Evolutionary conservation across 257 asterid genomes (phyloP), one percentile per base, ranked within the genome.

Genomic region (Forsythia viridissima): DNA sequence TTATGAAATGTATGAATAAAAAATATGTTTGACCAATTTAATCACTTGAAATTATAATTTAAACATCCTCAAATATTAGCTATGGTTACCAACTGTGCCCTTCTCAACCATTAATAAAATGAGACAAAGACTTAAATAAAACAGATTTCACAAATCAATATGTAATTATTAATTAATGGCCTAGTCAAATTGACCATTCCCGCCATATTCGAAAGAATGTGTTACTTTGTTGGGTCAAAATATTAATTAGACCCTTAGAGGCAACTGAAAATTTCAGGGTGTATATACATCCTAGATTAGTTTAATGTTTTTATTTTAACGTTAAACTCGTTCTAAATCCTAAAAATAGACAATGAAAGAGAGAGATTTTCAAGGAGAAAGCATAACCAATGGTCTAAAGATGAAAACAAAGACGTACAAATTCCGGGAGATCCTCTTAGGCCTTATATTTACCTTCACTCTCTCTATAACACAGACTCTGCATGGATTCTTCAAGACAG

Each of bases 401-500:
- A 24, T 69, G 37, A 34, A 74, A 70, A 2, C n/a, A 16, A 5
- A 24, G 40, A 11, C 63, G 37, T 16, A 70, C 43, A 16, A 75
- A 61, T 18, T 43, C 86, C 89, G 83, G 74, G 44, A 79, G 48
- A 73, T 79, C 59, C 84, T 87, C 87, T 39, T 4, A 37, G 11
- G 72, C 89, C 81, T 77, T 83, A 39, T 63, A 52, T 77, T 52
- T 42, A 61, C 79, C 79, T 13, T 68, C 8, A 36, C 2, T 40
- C 61, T 20, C 41, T 77, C 83, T 61, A 79, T 79, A 57, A 77
- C 83, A 55, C 42, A 69, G 39, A 68, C 65, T 39, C 21, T 75
- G 68, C 73, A 84, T 85, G 82, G 72, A 79, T 43, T 75, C 86
- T 83, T 81, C 87, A 76, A 78, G 73, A 61, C 81, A 71, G 69